These are phyloP conservation scores for Ambrosiella xylebori DNA, from an alignment of 2,329 filamentous ascomycete species.

Conservation along the genomic window DNA sequence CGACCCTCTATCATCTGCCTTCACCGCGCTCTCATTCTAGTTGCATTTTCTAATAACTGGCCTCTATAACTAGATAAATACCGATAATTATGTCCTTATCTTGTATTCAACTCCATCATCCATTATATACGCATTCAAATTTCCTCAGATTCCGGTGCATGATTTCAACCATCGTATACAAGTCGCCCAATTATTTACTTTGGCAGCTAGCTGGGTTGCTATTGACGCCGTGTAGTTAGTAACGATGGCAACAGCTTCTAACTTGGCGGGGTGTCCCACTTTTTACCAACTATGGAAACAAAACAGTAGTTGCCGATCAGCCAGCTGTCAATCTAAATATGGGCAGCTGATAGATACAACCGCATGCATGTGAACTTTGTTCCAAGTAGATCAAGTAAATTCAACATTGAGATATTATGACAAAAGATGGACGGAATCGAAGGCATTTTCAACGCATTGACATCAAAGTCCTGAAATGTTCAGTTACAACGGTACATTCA, in stretches of 20 bases:
- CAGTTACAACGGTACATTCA: not conserved
- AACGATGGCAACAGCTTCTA: slow-evolving; percentile 2
- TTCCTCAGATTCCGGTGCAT: no score
- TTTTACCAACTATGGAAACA: not conserved
- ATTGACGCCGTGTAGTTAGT: not conserved
- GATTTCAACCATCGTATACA: no score
- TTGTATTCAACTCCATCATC: not conserved
- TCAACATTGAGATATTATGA: not conserved
- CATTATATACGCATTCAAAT: not conserved
- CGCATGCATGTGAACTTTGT: no score
- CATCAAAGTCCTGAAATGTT: not conserved
- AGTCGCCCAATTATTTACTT: no score
- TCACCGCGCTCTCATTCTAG: not conserved
- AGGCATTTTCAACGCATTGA: not conserved
- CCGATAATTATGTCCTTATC: not conserved
- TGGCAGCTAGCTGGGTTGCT: not conserved
- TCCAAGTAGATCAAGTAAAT: no score
- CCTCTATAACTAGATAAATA: not conserved
- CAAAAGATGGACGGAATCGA: not conserved
- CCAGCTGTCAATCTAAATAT: not conserved
- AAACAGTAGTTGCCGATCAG: not conserved
- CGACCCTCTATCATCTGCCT: not conserved
- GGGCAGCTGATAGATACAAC: no score
- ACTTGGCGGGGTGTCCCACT: not conserved
- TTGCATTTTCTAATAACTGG: not conserved